phyloP scores from a whole-genome alignment of 306 rosid genomes.

The Senna tora region DNA sequence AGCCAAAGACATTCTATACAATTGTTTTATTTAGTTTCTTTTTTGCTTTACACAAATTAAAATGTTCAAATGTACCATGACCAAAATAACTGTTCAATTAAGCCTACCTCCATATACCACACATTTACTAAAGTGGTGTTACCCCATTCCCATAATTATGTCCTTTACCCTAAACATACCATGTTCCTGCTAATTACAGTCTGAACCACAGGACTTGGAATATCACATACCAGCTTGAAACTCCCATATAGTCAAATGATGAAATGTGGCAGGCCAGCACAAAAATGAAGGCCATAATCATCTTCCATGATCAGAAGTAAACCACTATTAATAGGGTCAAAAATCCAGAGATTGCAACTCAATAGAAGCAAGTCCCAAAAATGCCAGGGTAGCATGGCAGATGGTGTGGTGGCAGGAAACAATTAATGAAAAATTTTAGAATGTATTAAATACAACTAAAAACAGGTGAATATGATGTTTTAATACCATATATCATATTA shows the following conservation, averaged over 20 bases:
- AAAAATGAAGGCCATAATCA: background rate
- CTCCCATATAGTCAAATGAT: background rate
- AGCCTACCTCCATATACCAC: background rate
- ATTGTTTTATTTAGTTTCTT: too few species aligned
- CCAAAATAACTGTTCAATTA: background rate
- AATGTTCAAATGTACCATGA: background rate
- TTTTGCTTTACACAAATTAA: background rate
- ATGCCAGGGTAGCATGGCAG: background rate
- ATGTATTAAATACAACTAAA: too few species aligned
- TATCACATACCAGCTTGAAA: background rate
- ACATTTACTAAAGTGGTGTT: background rate
- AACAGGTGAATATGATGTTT: too few species aligned
- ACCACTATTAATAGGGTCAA: background rate
- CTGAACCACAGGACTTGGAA: background rate
- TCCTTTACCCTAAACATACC: background rate
- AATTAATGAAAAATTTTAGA: too few species aligned
- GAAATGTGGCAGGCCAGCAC: background rate
- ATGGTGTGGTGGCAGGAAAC: too few species aligned
- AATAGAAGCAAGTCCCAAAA: background rate
- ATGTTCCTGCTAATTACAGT: background rate
- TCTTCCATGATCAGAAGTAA: background rate
- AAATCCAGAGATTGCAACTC: background rate
- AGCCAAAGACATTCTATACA: too few species aligned
- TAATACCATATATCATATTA: too few species aligned
- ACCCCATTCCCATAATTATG: background rate